phyloP scores from a whole-genome alignment of 441 rosid species.

The Adansonia madagascariensis region DNA sequence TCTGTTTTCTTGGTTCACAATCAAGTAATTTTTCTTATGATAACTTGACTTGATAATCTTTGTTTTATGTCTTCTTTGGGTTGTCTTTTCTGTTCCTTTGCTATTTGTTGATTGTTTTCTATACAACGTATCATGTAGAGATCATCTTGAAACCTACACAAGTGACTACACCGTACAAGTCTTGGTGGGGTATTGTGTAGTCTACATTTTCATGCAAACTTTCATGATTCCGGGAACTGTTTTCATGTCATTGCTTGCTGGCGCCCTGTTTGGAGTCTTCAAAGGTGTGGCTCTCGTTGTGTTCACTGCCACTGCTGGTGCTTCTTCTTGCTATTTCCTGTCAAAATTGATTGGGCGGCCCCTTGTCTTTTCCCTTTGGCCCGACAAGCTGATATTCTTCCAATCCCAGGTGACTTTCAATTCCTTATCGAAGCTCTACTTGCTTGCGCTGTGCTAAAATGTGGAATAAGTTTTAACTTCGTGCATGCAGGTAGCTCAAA shows the following conservation, averaged over 20 bases:
- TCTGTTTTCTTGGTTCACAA: background rate
- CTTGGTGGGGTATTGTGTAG: slow-evolving; percentile 72
- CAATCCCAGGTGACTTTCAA: slow-evolving; percentile 68
- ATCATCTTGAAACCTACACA: slow-evolving; percentile 78
- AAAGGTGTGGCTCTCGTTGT: slow-evolving; percentile 85
- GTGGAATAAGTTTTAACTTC: slow-evolving; percentile 21
- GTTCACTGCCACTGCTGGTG: slow-evolving; percentile 86
- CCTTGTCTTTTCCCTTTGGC: slow-evolving; percentile 78
- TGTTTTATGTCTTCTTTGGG: slow-evolving; percentile 8
- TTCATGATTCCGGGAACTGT: slow-evolving; percentile 94
- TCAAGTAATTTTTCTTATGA: background rate
- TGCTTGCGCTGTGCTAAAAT: background rate
- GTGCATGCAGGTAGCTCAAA: slow-evolving; percentile 64
- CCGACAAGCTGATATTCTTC: slow-evolving; percentile 79
- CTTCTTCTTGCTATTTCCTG: slow-evolving; percentile 87
- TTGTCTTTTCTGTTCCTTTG: background rate
- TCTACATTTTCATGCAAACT: slow-evolving; percentile 89
- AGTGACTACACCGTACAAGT: slow-evolving; percentile 87
- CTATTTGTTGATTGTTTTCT: background rate
- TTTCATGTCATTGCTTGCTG: slow-evolving; percentile 93
- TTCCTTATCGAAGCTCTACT: background rate
- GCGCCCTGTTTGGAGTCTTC: slow-evolving; percentile 79
- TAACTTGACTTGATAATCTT: background rate
- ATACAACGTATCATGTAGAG: slow-evolving; percentile 46
- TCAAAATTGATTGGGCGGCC: slow-evolving; percentile 83